Conservation (phyloP, 129 eudicot genomes). For the Chrysanthemum seticuspe region DNA sequence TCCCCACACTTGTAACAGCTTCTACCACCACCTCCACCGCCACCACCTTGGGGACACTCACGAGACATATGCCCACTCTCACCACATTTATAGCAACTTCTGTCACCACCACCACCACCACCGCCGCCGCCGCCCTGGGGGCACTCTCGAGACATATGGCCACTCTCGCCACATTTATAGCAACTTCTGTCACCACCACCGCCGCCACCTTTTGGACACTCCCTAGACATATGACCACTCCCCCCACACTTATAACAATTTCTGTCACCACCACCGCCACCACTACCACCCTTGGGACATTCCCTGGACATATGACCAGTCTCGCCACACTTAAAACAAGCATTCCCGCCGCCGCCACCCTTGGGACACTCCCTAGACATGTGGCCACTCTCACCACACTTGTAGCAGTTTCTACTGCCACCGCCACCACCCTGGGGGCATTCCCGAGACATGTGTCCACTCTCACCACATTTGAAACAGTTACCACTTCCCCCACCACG, state of each 20-base stretch:
- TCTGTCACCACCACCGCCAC: slow-evolving; percentile 21
- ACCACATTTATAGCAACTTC: slow-evolving; percentile 24
- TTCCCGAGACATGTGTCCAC: slow-evolving; percentile 23
- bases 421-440: slow-evolving; percentile 24
- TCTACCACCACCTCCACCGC: slow-evolving; percentile 13
- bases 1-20: slow-evolving; percentile 32
- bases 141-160: slow-evolving; percentile 35
- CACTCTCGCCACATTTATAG: slow-evolving; percentile 29
- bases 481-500: slow-evolving; percentile 17
- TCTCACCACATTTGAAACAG: slow-evolving; percentile 17
- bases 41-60: slow-evolving; percentile 15
- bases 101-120: slow-evolving; percentile 10
- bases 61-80: slow-evolving; percentile 24
- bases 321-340: slow-evolving; percentile 28
- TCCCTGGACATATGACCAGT: slow-evolving; percentile 26
- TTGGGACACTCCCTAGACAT: slow-evolving; percentile 35
- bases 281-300: slow-evolving; percentile 30
- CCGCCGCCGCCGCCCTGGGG: slow-evolving; percentile 17
- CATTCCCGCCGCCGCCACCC: slow-evolving; percentile 20
- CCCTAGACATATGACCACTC: slow-evolving; percentile 34
- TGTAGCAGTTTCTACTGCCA: slow-evolving; percentile 10
- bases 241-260: slow-evolving; percentile 33
- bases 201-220: slow-evolving; percentile 30
- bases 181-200: slow-evolving; percentile 28
- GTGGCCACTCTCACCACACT: slow-evolving; percentile 29